These are phyloP conservation scores for Monosporascus sp. DNA, from an alignment of 2,329 filamentous ascomycete species.

Conservation along the genomic window DNA sequence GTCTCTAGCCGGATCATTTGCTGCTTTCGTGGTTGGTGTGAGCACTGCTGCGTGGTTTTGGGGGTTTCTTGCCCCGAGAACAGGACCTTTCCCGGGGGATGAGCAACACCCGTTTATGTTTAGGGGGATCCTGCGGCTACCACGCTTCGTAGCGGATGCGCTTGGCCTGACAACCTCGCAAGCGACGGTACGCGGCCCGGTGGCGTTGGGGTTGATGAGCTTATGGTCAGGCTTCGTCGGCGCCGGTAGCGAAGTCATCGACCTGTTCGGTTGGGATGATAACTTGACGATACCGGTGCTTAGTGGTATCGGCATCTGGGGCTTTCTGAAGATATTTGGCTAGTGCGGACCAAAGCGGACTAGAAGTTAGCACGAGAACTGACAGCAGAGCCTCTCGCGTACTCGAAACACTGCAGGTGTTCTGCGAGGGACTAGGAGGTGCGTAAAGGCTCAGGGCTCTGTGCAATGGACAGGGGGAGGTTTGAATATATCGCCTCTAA, in stretches of 20 bases:
- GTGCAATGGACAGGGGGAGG: neutral
- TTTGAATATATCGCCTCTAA: neutral
- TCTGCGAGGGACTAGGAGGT: slow-evolving; percentile 4
- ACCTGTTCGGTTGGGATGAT: slow-evolving; percentile 93
- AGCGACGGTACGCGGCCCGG: slow-evolving; percentile 59
- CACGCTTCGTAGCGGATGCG: slow-evolving; percentile 48
- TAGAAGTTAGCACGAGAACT: slow-evolving; percentile 9
- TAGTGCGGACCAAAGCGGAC: slow-evolving; percentile 26
- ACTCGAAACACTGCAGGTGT: slow-evolving; percentile 19
- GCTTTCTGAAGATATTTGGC: slow-evolving; percentile 83
- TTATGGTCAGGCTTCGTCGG: slow-evolving; percentile 85
- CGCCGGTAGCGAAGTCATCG: slow-evolving; percentile 82
- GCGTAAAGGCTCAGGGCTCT: neutral
- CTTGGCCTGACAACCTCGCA: slow-evolving; percentile 57
- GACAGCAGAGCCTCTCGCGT: slow-evolving; percentile 5
- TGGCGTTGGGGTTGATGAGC: slow-evolving; percentile 76
- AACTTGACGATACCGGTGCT: slow-evolving; percentile 94
- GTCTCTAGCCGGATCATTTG: slow-evolving; percentile 82
- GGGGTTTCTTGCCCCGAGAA: slow-evolving; percentile 71
- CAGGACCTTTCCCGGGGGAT: slow-evolving; percentile 64
- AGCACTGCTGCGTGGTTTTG: slow-evolving; percentile 80
- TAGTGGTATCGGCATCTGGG: slow-evolving; percentile 83
- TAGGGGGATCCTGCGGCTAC: slow-evolving; percentile 68
- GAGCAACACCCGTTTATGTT: slow-evolving; percentile 73
- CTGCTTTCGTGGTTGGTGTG: slow-evolving; percentile 79